Percentiles rank a stretch among this genome's conserved stretches.
phyloP scores from a whole-genome alignment of 768 basidiomycete genomes.

The Pleurotus platypus region DNA sequence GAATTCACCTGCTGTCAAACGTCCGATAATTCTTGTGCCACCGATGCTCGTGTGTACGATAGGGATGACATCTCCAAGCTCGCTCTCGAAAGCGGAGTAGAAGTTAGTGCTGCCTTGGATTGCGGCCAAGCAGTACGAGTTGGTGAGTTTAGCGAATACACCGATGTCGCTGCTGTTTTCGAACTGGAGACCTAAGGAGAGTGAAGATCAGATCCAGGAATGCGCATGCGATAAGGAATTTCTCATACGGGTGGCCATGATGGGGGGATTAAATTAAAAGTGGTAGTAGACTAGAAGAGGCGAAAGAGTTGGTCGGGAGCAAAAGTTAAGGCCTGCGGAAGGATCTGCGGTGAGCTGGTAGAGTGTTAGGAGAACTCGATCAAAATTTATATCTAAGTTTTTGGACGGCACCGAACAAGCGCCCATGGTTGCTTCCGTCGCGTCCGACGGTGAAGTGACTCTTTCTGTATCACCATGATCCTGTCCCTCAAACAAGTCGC shows the following conservation, averaged over 20 bases:
- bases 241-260: slow-evolving; percentile 47
- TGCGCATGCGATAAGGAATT: background rate
- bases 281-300: no score
- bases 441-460: no score
- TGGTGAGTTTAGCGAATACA: slow-evolving; percentile 96
- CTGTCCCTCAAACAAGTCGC: no score
- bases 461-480: no score
- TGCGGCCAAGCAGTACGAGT: slow-evolving; percentile 94
- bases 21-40: slow-evolving; percentile 90
- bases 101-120: slow-evolving; percentile 96
- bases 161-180: slow-evolving; percentile 95
- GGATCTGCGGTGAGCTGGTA: no score
- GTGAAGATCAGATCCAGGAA: background rate
- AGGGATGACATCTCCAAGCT: slow-evolving; percentile 89
- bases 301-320: slow-evolving; percentile 2
- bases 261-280: slow-evolving; percentile 6
- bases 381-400: slow-evolving; percentile 2
- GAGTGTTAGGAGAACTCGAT: background rate
- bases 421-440: no score
- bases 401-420: background rate
- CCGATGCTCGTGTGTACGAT: slow-evolving; percentile 95
- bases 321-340: background rate
- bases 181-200: slow-evolving; percentile 76
- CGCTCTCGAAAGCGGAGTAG: slow-evolving; percentile 95
- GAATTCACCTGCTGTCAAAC: slow-evolving; percentile 79